phyloP scores from a whole-genome alignment of 2,329 filamentous ascomycete genomes.

The Paramyrothecium roridum region DNA sequence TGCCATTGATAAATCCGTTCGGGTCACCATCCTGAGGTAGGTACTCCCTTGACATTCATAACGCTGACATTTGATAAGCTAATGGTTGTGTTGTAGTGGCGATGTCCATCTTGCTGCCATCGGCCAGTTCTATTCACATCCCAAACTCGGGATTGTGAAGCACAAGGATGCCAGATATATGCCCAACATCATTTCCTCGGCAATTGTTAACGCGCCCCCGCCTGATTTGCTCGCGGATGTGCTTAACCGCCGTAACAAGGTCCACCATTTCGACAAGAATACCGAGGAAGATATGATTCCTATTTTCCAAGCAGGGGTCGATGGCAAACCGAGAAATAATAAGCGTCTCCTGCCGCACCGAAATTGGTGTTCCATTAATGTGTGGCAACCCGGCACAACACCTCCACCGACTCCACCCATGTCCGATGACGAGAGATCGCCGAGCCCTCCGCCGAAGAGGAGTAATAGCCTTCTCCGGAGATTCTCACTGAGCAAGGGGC shows the following conservation, averaged over 20 bases:
- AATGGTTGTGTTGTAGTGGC: constrained; percentile 50
- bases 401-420: constrained; percentile 65
- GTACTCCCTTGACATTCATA: constrained; percentile 5
- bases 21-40: constrained; percentile 81
- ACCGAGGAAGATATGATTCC: constrained; percentile 97
- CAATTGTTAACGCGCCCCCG: constrained; percentile 89
- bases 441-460: constrained; percentile 32
- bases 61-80: not conserved
- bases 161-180: constrained; percentile 95
- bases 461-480: constrained; percentile 40
- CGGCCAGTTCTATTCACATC: constrained; percentile 92
- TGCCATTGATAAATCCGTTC: constrained; percentile 86
- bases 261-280: constrained; percentile 67
- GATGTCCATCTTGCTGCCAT: constrained; percentile 92
- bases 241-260: constrained; percentile 87
- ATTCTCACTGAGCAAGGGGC: constrained; percentile 37
- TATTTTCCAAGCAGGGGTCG: constrained; percentile 84
- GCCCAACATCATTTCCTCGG: constrained; percentile 91
- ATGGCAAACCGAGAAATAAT: constrained; percentile 87
- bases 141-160: constrained; percentile 74
- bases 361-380: constrained; percentile 92
- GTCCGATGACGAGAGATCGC: constrained; percentile 41
- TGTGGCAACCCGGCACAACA: constrained; percentile 76
- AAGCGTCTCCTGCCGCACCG: constrained; percentile 82
- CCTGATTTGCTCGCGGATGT: constrained; percentile 86